Evolutionary conservation across 306 rosid genomes (phyloP).

Genomic region (Lathyrus aphaca): DNA sequence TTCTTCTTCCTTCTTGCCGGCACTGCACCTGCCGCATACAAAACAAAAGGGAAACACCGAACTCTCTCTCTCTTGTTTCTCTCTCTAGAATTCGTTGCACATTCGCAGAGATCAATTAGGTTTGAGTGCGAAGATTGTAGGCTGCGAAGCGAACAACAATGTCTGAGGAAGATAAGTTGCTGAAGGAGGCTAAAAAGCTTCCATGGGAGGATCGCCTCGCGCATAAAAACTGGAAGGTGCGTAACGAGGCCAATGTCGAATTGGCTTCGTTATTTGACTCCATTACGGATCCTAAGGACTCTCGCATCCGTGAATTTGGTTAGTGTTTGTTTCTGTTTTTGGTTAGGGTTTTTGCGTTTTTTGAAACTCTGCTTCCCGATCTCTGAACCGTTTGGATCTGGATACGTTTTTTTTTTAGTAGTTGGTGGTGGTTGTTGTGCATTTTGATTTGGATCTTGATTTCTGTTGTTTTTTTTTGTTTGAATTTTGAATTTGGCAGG

Average conservation of each 20-base stretch:
- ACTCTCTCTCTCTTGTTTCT: conserved; percentile 26
- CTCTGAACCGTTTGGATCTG: conserved; percentile 43
- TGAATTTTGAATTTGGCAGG: conserved; percentile 52
- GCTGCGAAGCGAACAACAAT: conserved; percentile 25
- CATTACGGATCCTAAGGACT: conserved; percentile 94
- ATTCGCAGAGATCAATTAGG: conserved; percentile 44
- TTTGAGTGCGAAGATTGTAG: conserved; percentile 1
- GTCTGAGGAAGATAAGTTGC: conserved; percentile 97
- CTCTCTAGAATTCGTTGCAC: conserved; percentile 34
- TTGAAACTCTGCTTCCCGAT: conserved; percentile 9
- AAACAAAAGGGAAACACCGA: neutral
- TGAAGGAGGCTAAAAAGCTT: conserved; percentile 96
- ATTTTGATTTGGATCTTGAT: conserved; percentile 45
- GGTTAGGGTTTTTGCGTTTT: conserved; percentile 45
- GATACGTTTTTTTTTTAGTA: conserved; percentile 13
- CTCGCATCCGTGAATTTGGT: conserved; percentile 97
- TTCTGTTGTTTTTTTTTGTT: conserved; percentile 8
- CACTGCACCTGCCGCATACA: conserved; percentile 31
- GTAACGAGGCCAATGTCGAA: conserved; percentile 92
- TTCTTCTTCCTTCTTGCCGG: conserved; percentile 47
- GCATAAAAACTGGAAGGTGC: conserved; percentile 99
- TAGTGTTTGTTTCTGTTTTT: conserved; percentile 16
- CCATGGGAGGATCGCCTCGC: conserved; percentile 97
- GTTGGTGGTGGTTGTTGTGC: conserved; percentile 36
- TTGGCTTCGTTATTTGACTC: conserved; percentile 89